Conservation (phyloP, 305 asterid species). For the Solanum hybrid region DNA sequence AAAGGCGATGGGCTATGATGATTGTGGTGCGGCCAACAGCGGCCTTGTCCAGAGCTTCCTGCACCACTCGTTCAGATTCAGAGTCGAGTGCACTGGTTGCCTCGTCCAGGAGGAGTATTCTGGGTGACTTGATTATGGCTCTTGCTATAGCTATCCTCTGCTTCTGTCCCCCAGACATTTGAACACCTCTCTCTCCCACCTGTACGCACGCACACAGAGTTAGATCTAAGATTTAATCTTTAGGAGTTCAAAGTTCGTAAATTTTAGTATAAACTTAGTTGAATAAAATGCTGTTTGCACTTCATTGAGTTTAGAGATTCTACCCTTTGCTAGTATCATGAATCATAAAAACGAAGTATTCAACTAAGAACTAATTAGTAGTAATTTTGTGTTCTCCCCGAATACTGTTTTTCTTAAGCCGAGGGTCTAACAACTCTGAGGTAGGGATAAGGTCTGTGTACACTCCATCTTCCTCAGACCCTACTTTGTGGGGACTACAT, state of each 20-base stretch:
- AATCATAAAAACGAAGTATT: not conserved
- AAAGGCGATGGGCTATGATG: conserved; percentile 82
- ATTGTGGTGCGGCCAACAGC: conserved; percentile 82
- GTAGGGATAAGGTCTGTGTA: not conserved
- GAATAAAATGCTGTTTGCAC: not conserved
- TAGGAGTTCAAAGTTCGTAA: not conserved
- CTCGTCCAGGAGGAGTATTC: conserved; percentile 84
- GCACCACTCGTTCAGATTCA: conserved; percentile 75
- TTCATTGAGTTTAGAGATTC: not conserved
- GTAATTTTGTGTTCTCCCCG: not conserved
- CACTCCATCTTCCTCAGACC: not conserved
- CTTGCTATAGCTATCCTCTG: conserved; percentile 94
- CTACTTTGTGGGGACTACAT: not conserved
- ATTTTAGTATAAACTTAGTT: not conserved
- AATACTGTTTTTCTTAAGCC: not conserved
- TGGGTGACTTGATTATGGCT: conserved; percentile 58
- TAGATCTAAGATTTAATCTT: not conserved
- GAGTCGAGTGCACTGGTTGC: conserved; percentile 95
- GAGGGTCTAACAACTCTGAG: not conserved
- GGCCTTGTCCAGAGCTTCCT: conserved; percentile 85
- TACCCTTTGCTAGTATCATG: not conserved
- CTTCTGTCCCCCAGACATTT: conserved; percentile 93
- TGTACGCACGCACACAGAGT: conserved; percentile 4
- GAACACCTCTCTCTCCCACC: conserved; percentile 99
- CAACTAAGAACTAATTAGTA: not conserved